Base-by-base conservation (phyloP, 768 basidiomycete species). In the Xerocomellus chrysenteron region DNA sequence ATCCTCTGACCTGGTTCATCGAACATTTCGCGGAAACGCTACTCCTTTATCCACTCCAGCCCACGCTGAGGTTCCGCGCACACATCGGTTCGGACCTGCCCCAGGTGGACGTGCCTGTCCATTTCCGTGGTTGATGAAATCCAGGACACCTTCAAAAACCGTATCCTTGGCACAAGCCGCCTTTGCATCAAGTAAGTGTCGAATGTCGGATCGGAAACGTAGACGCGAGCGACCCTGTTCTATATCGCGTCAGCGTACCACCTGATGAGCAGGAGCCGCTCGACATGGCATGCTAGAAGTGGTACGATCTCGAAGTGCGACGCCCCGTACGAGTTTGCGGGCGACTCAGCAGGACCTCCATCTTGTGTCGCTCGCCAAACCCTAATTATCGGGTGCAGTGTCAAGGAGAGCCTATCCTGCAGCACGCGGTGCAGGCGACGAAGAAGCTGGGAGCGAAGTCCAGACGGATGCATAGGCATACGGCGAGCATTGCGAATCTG, bases 391-490 rank as follows among this genome's bases (percentile, higher is more conserved):
- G n/a, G n/a, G 35, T 21, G 16, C 55, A 54, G 47, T n/a, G 24
- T 30, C 50, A 47, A 28, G 47, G 50, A 0, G 61, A 66, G 37
- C 12, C 28, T 26, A 12, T 43, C 37, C 43, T 36, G 39, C 57
- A 52, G n/a, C 33, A 54, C 14, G 37, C 11, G 50, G 57, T n/a
- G n/a, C n/a, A n/a, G n/a, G n/a, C n/a, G n/a, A n/a, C n/a, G n/a
- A n/a, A 55, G 53, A 62, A 64, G 68, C 56, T 49, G 3, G 58
- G 46, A 14, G 47, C 5, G 8, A 8, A 7, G 28, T 30, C 28
- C 7, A 69, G 61, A 49, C 78, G 78, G 60, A 80, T 76, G 32
- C 90, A 92, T 70, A 75, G 82, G 36, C 91, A 92, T 66, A 92
- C 91, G 2, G 28, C 28, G 8, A 30, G 28, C 28, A 30, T 30